A percentile compares a stretch with the other conserved stretches of the same genome.
Evolutionary conservation across 306 rosid genomes (phyloP).

Genomic region (Cicer judaicum): DNA sequence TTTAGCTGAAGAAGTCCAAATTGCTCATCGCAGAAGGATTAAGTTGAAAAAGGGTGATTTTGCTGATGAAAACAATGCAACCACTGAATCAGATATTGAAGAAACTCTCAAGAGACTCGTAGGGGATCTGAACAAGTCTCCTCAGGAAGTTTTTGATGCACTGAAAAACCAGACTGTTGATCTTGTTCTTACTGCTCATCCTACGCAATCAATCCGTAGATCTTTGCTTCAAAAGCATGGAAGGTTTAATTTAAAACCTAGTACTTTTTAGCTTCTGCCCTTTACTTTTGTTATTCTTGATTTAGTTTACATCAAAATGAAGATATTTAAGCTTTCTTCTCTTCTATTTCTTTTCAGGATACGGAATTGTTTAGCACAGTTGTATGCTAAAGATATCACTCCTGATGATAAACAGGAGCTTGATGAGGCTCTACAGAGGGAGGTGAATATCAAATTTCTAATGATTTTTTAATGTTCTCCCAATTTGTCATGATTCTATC

Average conservation of each 20-base stretch:
- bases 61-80: slow-evolving; percentile 78
- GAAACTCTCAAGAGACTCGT: slow-evolving; percentile 71
- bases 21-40: slow-evolving; percentile 77
- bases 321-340: slow-evolving; percentile 17
- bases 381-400: slow-evolving; percentile 79
- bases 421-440: slow-evolving; percentile 94
- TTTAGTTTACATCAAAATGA: background rate
- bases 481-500: background rate
- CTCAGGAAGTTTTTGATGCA: slow-evolving; percentile 88
- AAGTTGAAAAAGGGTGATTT: slow-evolving; percentile 86
- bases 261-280: background rate
- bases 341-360: slow-evolving; percentile 56
- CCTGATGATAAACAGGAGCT: slow-evolving; percentile 94
- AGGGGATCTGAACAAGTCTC: slow-evolving; percentile 66
- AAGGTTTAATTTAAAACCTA: slow-evolving; percentile 56
- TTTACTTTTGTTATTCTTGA: background rate
- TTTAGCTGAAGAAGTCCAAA: slow-evolving; percentile 96
- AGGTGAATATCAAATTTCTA: slow-evolving; percentile 57
- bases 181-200: slow-evolving; percentile 95
- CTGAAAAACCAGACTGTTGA: slow-evolving; percentile 92
- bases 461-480: slow-evolving; percentile 3
- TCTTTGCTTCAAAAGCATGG: slow-evolving; percentile 95
- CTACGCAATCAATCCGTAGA: slow-evolving; percentile 93
- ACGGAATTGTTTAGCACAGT: slow-evolving; percentile 69
- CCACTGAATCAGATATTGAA: slow-evolving; percentile 65